Conservation (phyloP, 257 asterid species). For the Plantago elongata region DNA sequence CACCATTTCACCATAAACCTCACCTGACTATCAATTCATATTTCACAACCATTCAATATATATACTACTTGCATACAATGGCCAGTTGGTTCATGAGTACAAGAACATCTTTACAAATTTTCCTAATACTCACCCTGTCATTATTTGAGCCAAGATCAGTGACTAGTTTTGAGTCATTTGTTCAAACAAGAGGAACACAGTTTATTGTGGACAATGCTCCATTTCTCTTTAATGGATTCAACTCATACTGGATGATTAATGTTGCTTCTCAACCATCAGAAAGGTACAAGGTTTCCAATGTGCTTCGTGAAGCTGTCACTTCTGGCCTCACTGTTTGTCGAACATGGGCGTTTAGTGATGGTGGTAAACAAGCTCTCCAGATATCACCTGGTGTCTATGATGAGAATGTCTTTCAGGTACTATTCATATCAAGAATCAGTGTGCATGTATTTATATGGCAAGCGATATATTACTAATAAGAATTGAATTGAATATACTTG, state of each 20-base stretch:
- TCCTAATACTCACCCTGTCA: neutral
- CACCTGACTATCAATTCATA: too few species aligned
- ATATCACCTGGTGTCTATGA: constrained; percentile 43
- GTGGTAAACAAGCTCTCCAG: constrained; percentile 37
- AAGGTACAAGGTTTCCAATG: constrained; percentile 37
- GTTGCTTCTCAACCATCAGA: constrained; percentile 37
- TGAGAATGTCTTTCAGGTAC: constrained; percentile 42
- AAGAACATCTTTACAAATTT: neutral
- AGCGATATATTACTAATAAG: neutral
- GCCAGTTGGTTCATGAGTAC: neutral
- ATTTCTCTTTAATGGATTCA: constrained; percentile 43
- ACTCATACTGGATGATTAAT: constrained; percentile 54
- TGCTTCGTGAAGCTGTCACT: constrained; percentile 32
- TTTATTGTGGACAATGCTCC: constrained; percentile 30
- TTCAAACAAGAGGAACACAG: constrained; percentile 28
- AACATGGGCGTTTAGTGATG: constrained; percentile 47
- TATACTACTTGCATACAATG: neutral
- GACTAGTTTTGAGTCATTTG: constrained; percentile 13
- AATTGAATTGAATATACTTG: neutral
- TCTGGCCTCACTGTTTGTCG: constrained; percentile 48
- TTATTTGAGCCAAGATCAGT: constrained; percentile 1
- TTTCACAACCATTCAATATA: neutral
- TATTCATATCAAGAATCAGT: neutral
- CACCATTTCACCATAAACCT: neutral
- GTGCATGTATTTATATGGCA: too few species aligned